A percentile compares a stretch with the other conserved stretches of the same genome.
These are phyloP conservation scores for Chlamydomonas asymmetrica DNA, from an alignment of 139 green algal genomes.

Conservation along the genomic window DNA sequence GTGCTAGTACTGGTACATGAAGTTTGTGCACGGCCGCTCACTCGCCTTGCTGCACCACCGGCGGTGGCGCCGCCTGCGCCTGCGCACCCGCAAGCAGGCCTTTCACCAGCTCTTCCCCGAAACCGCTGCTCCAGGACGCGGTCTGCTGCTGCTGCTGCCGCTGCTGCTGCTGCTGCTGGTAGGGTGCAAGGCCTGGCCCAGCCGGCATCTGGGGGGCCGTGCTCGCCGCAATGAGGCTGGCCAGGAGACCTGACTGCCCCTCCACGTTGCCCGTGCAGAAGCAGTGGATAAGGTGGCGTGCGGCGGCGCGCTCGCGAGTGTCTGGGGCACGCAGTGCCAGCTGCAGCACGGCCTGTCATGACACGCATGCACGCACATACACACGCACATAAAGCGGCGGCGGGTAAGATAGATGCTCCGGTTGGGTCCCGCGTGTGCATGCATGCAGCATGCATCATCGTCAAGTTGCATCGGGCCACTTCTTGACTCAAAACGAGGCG, in stretches of 20 bases:
- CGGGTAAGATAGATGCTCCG: not conserved
- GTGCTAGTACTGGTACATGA: no score
- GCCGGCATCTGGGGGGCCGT: slow-evolving; percentile 16
- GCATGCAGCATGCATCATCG: no score
- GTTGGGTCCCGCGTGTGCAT: no score
- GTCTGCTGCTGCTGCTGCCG: not conserved
- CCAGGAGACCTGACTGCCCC: slow-evolving; percentile 42
- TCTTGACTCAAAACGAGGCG: no score
- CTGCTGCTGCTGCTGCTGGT: not conserved
- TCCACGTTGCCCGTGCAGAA: slow-evolving; percentile 52
- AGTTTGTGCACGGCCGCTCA: not conserved
- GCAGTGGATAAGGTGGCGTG: slow-evolving; percentile 35
- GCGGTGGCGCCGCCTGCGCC: not conserved
- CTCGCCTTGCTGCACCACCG: not conserved
- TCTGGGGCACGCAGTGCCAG: slow-evolving; percentile 31
- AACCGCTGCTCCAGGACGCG: slow-evolving; percentile 8
- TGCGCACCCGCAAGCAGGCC: slow-evolving; percentile 24
- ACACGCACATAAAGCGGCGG: not conserved
- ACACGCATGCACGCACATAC: not conserved
- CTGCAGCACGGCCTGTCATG: slow-evolving; percentile 27
- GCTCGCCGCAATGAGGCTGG: no score
- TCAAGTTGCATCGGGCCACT: no score
- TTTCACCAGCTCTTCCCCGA: slow-evolving; percentile 44
- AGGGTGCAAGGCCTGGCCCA: not conserved
- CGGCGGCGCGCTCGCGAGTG: slow-evolving; percentile 32